Base-by-base conservation (phyloP, 176 grass and related monocot genomes). In the Eremochloa ophiuroides region DNA sequence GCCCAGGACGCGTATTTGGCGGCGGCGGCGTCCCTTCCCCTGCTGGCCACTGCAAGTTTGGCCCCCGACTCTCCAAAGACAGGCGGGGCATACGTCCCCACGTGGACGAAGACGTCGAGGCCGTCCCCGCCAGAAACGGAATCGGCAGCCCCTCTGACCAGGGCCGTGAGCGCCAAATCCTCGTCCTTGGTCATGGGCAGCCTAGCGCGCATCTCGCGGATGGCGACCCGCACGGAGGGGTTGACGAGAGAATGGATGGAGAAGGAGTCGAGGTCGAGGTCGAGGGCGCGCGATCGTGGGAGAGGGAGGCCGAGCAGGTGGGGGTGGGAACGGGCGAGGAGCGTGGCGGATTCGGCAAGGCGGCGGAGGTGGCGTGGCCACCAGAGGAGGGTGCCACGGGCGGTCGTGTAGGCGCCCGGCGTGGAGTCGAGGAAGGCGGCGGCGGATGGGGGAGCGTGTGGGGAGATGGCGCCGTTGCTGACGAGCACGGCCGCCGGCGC, bases 1-100 rank as follows among this genome's bases (percentile, higher is more conserved):
- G 78, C 86, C 95, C 92, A 98, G 10, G 91, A 25, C 16, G 92
- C 84, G 59, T 91, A 93, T 85, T 98, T 98, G 44, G 88, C 92
- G 17, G 72, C 76, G 18, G 92, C 88, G 0, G 84, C 76, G 0
- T 89, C 81, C 78, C 95, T 93, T 28, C 92, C 86, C 37, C 27
- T 78, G 5, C 92, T 92, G 38, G 86, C 82, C 15, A 95, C 86
- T 3, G 90, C 95, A 27, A 98, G 69, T 18, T 47, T 87, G 7
- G 92, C 92, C 43, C 88, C 92, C 5, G 9, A 59, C 43, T 72
- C 70, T 22, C 90, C 90, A 8, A 93, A 98, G 37, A 76, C 79
- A 62, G 84, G 86, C 1, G 92, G 92, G 2, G 84, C 4, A 63
- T 91, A 95, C 15, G 75, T 74, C 6, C 79, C 95, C 33, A 88